Conservation (phyloP, 2,329 filamentous ascomycete species). For the Exophiala calicioides region DNA sequence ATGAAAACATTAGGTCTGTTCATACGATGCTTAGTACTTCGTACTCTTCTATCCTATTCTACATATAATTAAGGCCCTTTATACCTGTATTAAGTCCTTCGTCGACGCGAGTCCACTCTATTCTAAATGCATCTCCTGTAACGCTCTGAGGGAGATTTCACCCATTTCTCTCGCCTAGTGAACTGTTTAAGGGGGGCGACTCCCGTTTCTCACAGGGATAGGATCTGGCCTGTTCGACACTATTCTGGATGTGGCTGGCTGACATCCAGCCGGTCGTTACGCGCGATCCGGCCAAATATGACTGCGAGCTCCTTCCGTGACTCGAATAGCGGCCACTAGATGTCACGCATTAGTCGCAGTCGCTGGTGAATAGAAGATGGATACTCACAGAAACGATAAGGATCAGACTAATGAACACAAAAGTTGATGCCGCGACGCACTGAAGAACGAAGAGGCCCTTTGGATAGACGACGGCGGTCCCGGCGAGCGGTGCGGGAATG, state of each 20-base stretch:
- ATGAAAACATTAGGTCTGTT: no score
- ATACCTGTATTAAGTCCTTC: no score
- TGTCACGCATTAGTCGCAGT: not conserved
- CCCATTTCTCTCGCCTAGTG: no score
- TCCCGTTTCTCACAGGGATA: no score
- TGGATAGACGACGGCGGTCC: slow-evolving; percentile 11
- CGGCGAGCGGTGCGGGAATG: slow-evolving; percentile 17
- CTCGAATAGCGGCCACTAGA: slow-evolving; percentile 13
- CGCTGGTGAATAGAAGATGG: not conserved
- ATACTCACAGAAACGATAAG: slow-evolving; percentile 11
- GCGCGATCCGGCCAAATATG: slow-evolving; percentile 9
- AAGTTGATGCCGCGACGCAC: slow-evolving; percentile 13
- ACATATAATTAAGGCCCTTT: no score
- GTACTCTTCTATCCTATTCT: no score
- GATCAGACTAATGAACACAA: slow-evolving; percentile 10
- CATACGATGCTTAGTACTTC: no score
- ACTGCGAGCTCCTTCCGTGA: slow-evolving; percentile 8
- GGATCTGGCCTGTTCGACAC: slow-evolving; percentile 1
- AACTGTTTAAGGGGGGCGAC: no score
- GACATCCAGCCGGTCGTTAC: slow-evolving; percentile 12
- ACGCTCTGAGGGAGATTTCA: no score
- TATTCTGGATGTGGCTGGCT: slow-evolving; percentile 7
- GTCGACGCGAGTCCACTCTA: no score
- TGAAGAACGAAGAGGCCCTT: slow-evolving; percentile 16
- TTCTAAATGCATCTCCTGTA: no score